Conservation (phyloP, 352 stramenopile species). For the Pythium chondricola region DNA sequence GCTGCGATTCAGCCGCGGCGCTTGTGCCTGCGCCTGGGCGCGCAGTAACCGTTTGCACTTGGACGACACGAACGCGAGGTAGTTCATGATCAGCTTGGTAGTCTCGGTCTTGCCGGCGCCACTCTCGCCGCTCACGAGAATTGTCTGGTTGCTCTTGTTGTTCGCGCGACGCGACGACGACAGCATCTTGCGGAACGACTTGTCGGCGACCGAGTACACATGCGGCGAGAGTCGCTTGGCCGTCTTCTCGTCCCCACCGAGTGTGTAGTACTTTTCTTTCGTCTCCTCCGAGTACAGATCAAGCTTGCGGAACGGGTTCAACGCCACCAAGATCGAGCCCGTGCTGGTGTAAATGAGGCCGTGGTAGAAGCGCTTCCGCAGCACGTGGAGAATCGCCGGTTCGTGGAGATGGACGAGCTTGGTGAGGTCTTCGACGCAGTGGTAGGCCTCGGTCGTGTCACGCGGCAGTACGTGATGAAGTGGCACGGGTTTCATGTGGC, state of each 20-base stretch:
- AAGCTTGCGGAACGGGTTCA: slow-evolving; percentile 78
- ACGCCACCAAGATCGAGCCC: slow-evolving; percentile 75
- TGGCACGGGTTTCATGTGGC: slow-evolving; percentile 27
- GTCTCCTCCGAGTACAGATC: slow-evolving; percentile 61
- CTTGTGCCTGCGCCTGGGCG: not conserved
- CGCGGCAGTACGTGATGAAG: slow-evolving; percentile 47
- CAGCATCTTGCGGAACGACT: slow-evolving; percentile 84
- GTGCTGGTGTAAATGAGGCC: slow-evolving; percentile 88
- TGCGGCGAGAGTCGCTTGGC: slow-evolving; percentile 68
- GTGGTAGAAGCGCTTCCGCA: slow-evolving; percentile 75
- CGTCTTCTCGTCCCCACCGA: slow-evolving; percentile 43
- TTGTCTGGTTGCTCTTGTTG: slow-evolving; percentile 84
- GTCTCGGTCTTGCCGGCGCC: slow-evolving; percentile 96
- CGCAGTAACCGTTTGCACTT: slow-evolving; percentile 13
- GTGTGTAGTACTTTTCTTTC: slow-evolving; percentile 66
- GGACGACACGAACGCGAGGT: slow-evolving; percentile 87
- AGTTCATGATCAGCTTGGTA: slow-evolving; percentile 97
- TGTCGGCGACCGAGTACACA: slow-evolving; percentile 81
- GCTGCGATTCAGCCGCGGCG: not conserved
- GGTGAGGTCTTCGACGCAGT: slow-evolving; percentile 82
- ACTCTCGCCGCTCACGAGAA: slow-evolving; percentile 94
- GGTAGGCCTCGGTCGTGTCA: slow-evolving; percentile 50
- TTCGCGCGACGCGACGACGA: slow-evolving; percentile 20
- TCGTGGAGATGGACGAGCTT: slow-evolving; percentile 90
- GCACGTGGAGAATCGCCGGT: slow-evolving; percentile 85